These are phyloP conservation scores for Rugonectria rugulosa DNA, from an alignment of 2,329 filamentous ascomycete species.

Conservation along the genomic window DNA sequence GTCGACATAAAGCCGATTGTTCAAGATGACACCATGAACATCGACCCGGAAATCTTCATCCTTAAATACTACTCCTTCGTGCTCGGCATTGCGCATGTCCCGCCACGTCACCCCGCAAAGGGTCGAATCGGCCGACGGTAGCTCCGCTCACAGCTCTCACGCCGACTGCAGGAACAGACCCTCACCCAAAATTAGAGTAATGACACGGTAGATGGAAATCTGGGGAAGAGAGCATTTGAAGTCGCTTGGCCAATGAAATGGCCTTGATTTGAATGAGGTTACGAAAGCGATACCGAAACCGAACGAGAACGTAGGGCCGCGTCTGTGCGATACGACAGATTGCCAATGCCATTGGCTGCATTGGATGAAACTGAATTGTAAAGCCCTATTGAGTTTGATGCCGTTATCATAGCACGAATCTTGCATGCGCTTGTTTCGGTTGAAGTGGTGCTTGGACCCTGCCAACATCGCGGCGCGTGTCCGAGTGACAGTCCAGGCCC, in stretches of 20 bases:
- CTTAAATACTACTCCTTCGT: background rate
- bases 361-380: too few relatives aligned
- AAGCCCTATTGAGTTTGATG: too few relatives aligned
- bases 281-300: constrained; percentile 3
- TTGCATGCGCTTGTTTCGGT: background rate
- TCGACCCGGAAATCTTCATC: too few relatives aligned
- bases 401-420: too few relatives aligned
- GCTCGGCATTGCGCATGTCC: background rate
- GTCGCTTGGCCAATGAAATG: background rate
- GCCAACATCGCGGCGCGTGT: too few relatives aligned
- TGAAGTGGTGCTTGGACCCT: background rate
- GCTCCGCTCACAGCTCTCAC: background rate
- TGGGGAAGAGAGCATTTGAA: background rate
- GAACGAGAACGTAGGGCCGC: background rate
- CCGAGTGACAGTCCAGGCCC: too few relatives aligned
- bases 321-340: background rate
- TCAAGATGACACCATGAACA: too few relatives aligned
- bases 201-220: background rate
- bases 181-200: background rate
- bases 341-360: too few relatives aligned
- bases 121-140: background rate
- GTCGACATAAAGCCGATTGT: too few relatives aligned
- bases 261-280: background rate
- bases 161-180: background rate
- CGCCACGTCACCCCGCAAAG: background rate